phyloP scores from a whole-genome alignment of 805 yeast genomes.

The Nematodospora valgi region DNA sequence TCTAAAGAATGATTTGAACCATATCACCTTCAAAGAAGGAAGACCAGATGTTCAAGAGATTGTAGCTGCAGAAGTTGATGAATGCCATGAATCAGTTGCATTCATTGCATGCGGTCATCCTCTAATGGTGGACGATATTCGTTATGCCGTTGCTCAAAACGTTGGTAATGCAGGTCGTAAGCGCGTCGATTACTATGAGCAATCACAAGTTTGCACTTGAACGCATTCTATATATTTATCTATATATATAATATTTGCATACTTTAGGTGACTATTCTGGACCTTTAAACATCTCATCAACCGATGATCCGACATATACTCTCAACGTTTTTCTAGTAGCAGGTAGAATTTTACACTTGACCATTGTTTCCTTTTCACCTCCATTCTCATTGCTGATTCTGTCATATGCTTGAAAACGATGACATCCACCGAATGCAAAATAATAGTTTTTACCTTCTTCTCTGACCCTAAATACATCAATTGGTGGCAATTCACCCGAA shows the following conservation, averaged over 20 bases:
- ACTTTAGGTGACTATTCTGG: no score
- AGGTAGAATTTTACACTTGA: conserved; percentile 70
- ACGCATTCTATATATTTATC: background rate
- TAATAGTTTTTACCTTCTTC: conserved; percentile 60
- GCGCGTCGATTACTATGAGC: conserved; percentile 72
- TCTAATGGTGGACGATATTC: conserved; percentile 51
- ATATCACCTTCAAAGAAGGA: conserved; percentile 38
- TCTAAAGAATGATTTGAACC: conserved; percentile 17
- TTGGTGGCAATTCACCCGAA: conserved; percentile 73
- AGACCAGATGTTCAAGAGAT: conserved; percentile 46
- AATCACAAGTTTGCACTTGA: conserved; percentile 61
- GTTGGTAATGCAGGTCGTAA: conserved; percentile 33
- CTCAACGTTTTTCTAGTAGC: conserved; percentile 66
- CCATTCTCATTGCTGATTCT: conserved; percentile 36
- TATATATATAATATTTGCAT: background rate
- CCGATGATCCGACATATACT: conserved; percentile 69
- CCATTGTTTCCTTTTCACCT: conserved; percentile 37
- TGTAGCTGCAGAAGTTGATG: conserved; percentile 32
- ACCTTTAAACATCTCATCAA: conserved; percentile 44
- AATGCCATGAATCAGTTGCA: conserved; percentile 42
- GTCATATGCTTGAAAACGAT: conserved; percentile 84
- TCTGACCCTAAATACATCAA: conserved; percentile 70
- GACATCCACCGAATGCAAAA: conserved; percentile 91
- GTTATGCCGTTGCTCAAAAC: conserved; percentile 44
- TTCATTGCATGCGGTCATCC: conserved; percentile 67